A percentile compares a stretch with the other conserved stretches of the same genome.
These are phyloP conservation scores for Mycena rosella DNA, from an alignment of 768 basidiomycete species.

Conservation along the genomic window DNA sequence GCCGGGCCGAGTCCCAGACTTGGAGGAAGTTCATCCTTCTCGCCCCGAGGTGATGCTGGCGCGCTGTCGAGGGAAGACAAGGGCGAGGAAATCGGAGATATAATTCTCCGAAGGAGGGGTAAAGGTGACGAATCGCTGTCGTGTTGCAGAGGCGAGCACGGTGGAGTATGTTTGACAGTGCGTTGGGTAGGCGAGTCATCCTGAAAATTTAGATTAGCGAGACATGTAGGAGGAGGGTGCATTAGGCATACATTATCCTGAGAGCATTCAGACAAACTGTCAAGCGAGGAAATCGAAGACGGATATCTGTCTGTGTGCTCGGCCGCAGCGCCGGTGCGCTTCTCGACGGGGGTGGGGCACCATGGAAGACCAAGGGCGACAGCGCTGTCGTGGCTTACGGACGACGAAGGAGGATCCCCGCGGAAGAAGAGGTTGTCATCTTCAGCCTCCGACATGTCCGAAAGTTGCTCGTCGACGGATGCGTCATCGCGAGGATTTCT, in stretches of 20 bases:
- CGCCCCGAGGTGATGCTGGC: conserved; percentile 21
- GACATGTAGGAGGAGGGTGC: not conserved
- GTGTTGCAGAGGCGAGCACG: conserved; percentile 19
- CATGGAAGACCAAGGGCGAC: conserved; percentile 14
- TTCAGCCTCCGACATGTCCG: conserved; percentile 17
- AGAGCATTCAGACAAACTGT: conserved; percentile 28
- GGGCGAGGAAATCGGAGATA: conserved; percentile 21
- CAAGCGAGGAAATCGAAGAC: conserved; percentile 27
- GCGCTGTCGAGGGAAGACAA: conserved; percentile 32
- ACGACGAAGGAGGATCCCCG: conserved; percentile 18
- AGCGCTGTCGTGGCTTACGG: conserved; percentile 15
- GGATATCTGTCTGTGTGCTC: conserved; percentile 7
- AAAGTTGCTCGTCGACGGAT: not conserved
- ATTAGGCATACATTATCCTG: conserved; percentile 5
- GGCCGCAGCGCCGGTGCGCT: not conserved
- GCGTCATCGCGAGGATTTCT: not conserved
- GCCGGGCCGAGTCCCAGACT: not conserved
- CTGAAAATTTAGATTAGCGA: conserved; percentile 9
- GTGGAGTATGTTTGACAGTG: conserved; percentile 21
- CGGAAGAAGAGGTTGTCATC: conserved; percentile 16
- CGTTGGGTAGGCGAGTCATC: conserved; percentile 29
- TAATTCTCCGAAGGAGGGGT: conserved; percentile 26
- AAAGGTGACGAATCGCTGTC: conserved; percentile 33
- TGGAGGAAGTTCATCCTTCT: not conserved
- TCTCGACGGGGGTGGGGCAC: conserved; percentile 2